A percentile compares a stretch with the other conserved stretches of the same genome.
Conservation (phyloP, 169 alveolate genomes). For the Plasmodium reichenowi region DNA sequence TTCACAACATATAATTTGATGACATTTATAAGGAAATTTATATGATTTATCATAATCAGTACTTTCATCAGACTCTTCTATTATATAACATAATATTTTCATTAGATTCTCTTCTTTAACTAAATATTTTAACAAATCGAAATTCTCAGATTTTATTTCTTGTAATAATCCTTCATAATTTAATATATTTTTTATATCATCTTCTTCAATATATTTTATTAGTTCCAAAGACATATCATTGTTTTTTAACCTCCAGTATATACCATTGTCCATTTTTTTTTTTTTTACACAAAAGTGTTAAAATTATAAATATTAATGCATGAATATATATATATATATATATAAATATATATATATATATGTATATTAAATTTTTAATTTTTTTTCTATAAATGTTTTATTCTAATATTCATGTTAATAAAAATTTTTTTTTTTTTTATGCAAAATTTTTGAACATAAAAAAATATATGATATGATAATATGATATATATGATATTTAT, state of each 20-base stretch:
- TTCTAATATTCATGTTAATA: no score
- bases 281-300: no score
- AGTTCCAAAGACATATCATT: constrained; percentile 21
- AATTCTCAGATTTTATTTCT: constrained; percentile 54
- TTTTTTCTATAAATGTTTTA: no score
- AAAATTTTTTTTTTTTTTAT: no score
- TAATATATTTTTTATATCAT: constrained; percentile 32
- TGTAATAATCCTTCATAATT: constrained; percentile 60
- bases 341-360: no score
- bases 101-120: constrained; percentile 35
- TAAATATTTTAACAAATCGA: constrained; percentile 25
- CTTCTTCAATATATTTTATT: constrained; percentile 13
- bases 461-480: no score
- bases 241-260: constrained; percentile 36
- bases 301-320: no score
- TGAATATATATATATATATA: no score
- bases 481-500: no score
- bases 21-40: constrained; percentile 58
- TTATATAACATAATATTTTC: constrained; percentile 37
- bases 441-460: no score
- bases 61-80: constrained; percentile 45
- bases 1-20: constrained; percentile 56
- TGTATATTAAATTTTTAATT: no score
- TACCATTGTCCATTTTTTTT: constrained; percentile 23
- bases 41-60: constrained; percentile 38